These are phyloP conservation scores for Populus hybrid DNA, from an alignment of 441 rosid species.

Conservation along the genomic window DNA sequence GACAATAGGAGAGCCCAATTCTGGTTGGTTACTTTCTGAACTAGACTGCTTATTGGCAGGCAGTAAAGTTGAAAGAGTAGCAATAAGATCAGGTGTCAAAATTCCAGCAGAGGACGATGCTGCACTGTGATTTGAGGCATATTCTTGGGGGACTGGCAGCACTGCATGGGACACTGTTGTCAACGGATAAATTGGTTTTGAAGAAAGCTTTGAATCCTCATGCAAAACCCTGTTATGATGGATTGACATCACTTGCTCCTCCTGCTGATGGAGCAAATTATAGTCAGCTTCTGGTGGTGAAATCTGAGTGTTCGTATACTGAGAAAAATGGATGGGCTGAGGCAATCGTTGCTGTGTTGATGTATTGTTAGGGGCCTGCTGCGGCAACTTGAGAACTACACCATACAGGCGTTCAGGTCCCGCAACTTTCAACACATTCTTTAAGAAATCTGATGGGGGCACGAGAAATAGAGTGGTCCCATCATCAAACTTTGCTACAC, in stretches of 20 bases:
- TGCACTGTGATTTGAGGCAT: slow-evolving; percentile 27
- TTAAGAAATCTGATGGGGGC: slow-evolving; percentile 91
- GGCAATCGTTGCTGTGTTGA: slow-evolving; percentile 33
- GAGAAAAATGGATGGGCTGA: slow-evolving; percentile 38
- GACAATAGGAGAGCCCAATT: slow-evolving; percentile 37
- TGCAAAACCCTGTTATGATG: slow-evolving; percentile 46
- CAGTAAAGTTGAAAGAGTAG: slow-evolving; percentile 67
- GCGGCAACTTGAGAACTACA: slow-evolving; percentile 83
- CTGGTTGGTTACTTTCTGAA: slow-evolving; percentile 44
- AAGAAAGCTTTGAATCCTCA: slow-evolving; percentile 44
- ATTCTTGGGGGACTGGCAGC: slow-evolving; percentile 41
- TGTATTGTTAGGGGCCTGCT: slow-evolving; percentile 36
- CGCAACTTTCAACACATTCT: slow-evolving; percentile 66
- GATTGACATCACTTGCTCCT: slow-evolving; percentile 36
- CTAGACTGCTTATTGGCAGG: slow-evolving; percentile 53
- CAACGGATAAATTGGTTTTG: slow-evolving; percentile 36
- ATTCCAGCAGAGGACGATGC: slow-evolving; percentile 53
- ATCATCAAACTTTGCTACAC: slow-evolving; percentile 91
- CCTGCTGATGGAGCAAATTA: slow-evolving; percentile 36
- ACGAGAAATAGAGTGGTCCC: slow-evolving; percentile 89
- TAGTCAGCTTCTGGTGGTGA: slow-evolving; percentile 39
- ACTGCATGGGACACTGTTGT: slow-evolving; percentile 29
- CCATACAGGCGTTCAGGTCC: slow-evolving; percentile 96
- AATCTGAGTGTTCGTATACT: slow-evolving; percentile 36
- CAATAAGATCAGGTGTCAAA: slow-evolving; percentile 82